These are phyloP conservation scores for Puccinia polysora DNA, from an alignment of 1,284 basidiomycete genomes.

Conservation along the genomic window DNA sequence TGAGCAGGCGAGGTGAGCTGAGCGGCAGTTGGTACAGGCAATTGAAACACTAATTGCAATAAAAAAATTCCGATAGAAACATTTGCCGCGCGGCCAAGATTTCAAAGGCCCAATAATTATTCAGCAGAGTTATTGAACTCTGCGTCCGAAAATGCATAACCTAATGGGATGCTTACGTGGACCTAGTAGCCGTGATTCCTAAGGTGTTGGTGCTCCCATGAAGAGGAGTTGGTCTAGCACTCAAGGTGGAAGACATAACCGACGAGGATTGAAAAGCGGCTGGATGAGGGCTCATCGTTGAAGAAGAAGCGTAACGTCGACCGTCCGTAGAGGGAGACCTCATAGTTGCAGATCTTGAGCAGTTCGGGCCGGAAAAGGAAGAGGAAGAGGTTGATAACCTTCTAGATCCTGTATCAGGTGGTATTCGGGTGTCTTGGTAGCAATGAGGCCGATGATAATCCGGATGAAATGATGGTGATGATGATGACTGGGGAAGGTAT, in stretches of 20 bases:
- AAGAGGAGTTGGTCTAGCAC: neutral
- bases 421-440: slow-evolving; percentile 5
- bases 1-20: slow-evolving; percentile 38
- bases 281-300: slow-evolving; percentile 1
- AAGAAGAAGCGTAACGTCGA: slow-evolving; percentile 1
- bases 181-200: slow-evolving; percentile 23
- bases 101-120: neutral
- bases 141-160: neutral
- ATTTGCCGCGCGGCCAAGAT: neutral
- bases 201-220: neutral
- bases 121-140: no score
- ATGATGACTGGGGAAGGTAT: slow-evolving; percentile 31
- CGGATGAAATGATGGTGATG: slow-evolving; percentile 18
- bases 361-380: slow-evolving; percentile 10
- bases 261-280: neutral
- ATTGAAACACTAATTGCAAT: slow-evolving; percentile 25
- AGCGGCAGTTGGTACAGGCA: slow-evolving; percentile 39
- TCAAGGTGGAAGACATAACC: neutral
- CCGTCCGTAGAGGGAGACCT: slow-evolving; percentile 5
- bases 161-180: slow-evolving; percentile 15
- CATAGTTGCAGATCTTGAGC: neutral
- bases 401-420: slow-evolving; percentile 10
- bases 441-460: slow-evolving; percentile 17
- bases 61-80: neutral
- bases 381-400: slow-evolving; percentile 22